Percentiles rank a stretch among this genome's conserved stretches.
Conservation (phyloP, 139 green algal genomes). For the Chlamydomonas sphaeroides region DNA sequence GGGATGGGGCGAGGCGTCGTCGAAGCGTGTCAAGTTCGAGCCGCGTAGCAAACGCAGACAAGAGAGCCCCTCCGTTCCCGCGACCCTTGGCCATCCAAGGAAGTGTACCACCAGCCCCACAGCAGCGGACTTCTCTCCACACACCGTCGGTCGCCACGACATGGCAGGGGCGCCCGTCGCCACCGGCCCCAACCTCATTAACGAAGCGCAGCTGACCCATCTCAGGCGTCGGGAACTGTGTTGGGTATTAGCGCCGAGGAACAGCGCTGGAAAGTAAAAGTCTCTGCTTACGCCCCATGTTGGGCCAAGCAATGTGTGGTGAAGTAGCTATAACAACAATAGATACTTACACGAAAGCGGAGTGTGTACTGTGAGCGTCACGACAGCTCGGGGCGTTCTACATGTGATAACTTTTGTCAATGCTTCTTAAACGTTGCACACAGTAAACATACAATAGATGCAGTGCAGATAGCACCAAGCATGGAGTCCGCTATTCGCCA, state of each 20-base stretch:
- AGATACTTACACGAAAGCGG: no score
- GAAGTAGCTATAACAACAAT: no score
- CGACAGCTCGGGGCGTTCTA: no score
- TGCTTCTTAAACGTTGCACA: no score
- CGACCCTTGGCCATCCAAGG: not conserved
- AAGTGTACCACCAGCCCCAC: no score
- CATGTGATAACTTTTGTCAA: not conserved
- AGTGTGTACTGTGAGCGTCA: no score
- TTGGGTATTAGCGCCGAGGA: not conserved
- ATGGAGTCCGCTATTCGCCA: constrained; percentile 25
- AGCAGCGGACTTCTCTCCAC: no score
- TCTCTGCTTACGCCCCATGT: no score
- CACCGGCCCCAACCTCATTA: constrained; percentile 1
- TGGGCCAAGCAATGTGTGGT: no score
- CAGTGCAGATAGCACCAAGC: not conserved
- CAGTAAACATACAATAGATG: not conserved
- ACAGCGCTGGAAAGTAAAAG: no score
- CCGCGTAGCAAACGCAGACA: not conserved
- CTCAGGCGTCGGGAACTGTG: not conserved
- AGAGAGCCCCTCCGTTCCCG: not conserved
- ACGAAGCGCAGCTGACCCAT: not conserved
- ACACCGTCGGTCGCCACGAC: constrained; percentile 15
- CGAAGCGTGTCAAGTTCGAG: not conserved
- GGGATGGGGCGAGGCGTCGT: not conserved
- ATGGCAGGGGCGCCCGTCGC: constrained; percentile 9